Evolutionary conservation across 2,329 filamentous ascomycete species (phyloP).

Genomic region (Graphium sp.): DNA sequence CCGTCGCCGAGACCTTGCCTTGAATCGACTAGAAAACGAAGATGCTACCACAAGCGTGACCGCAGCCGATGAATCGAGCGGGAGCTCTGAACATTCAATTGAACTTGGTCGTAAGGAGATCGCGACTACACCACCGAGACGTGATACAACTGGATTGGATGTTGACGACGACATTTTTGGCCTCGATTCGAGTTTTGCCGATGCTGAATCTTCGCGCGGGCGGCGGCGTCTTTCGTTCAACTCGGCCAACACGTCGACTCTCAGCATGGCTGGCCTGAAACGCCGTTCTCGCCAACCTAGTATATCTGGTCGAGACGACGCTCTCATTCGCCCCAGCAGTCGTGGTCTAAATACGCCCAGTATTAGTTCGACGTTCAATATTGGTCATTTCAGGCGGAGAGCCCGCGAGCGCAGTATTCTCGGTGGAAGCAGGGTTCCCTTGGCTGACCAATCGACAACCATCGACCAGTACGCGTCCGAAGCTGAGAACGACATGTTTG

Average conservation of each 20-base stretch:
- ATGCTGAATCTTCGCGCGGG: conserved; percentile 16
- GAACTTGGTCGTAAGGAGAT: conserved; percentile 19
- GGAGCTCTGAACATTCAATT: conserved; percentile 16
- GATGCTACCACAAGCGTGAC: conserved; percentile 13
- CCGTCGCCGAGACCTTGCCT: conserved; percentile 17
- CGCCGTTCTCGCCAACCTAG: conserved; percentile 30
- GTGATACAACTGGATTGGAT: conserved; percentile 30
- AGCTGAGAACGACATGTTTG: conserved; percentile 33
- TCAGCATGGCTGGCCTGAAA: conserved; percentile 28
- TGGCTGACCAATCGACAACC: conserved; percentile 6
- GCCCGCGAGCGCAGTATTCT: conserved; percentile 45
- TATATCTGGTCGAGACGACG: conserved; percentile 30
- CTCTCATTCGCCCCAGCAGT: conserved; percentile 35
- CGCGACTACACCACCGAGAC: conserved; percentile 15
- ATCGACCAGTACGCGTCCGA: conserved; percentile 15
- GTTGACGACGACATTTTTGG: conserved; percentile 30
- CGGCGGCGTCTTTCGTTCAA: too few relatives aligned
- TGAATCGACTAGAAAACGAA: conserved; percentile 16
- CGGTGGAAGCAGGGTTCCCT: conserved; percentile 26
- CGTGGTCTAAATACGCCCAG: conserved; percentile 27
- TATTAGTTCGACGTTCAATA: conserved; percentile 32
- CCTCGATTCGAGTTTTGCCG: conserved; percentile 17
- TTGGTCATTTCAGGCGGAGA: conserved; percentile 39
- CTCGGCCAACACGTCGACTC: conserved; percentile 26
- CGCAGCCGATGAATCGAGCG: conserved; percentile 12